Percentiles rank a stretch among this genome's conserved stretches.
Evolutionary conservation across 2,329 filamentous ascomycete species (phyloP).

Genomic region (Nigrospora sphaerica): DNA sequence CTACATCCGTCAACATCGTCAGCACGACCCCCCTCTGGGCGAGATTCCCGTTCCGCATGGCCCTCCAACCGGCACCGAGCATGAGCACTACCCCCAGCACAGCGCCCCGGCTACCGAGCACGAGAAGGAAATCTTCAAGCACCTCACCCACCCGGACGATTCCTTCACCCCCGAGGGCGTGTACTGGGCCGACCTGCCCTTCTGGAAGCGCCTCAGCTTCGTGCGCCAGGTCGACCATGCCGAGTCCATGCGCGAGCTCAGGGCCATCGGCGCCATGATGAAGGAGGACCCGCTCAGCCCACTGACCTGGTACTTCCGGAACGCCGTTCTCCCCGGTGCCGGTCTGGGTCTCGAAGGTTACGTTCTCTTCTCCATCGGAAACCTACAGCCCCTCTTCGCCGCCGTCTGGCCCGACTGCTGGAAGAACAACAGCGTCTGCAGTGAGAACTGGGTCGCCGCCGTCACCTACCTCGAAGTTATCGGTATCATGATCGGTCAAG

Average conservation of each 20-base stretch:
- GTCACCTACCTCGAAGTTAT: conserved; percentile 89
- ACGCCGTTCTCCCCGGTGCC: conserved; percentile 87
- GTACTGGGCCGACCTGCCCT: conserved; percentile 88
- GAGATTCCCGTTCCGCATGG: conserved; percentile 51
- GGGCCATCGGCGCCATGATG: conserved; percentile 66
- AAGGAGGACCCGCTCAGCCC: conserved; percentile 83
- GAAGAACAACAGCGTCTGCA: conserved; percentile 58
- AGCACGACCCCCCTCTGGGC: conserved; percentile 37
- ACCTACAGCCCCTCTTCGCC: conserved; percentile 75
- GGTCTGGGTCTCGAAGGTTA: conserved; percentile 92
- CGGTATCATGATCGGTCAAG: conserved; percentile 92
- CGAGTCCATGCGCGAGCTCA: conserved; percentile 63
- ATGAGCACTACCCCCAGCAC: conserved; percentile 35
- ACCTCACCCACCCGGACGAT: conserved; percentile 81
- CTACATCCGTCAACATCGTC: conserved; percentile 28
- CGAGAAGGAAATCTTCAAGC: conserved; percentile 61
- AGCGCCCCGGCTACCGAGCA: conserved; percentile 34
- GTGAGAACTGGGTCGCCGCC: conserved; percentile 71
- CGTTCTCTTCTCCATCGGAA: conserved; percentile 94
- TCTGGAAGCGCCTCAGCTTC: conserved; percentile 65
- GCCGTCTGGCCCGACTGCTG: conserved; percentile 75
- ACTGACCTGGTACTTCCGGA: conserved; percentile 78
- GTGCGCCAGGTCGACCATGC: conserved; percentile 64
- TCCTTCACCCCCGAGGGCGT: conserved; percentile 73
- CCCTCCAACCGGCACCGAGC: conserved; percentile 40